Base-by-base conservation (phyloP, 257 asterid species). In the Solanum acaule region DNA sequence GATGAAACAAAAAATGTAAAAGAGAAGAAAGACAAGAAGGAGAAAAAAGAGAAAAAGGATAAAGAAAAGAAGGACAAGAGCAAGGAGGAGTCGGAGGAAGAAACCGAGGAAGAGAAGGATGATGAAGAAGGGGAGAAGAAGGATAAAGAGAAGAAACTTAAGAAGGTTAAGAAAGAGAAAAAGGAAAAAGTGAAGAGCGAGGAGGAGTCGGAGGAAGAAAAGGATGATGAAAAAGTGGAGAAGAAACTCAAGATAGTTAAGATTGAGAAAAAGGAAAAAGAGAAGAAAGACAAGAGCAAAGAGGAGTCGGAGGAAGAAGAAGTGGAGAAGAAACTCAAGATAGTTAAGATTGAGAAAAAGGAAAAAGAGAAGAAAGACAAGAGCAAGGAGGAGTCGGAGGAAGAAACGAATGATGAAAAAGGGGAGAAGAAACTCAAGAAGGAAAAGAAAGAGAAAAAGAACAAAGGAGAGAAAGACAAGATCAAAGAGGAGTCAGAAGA, bases 101-200 rank as follows among this genome's bases (percentile, higher is more conserved):
- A 87, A 18, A 85, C 11, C 34, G 61, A 89, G 90, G 75, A 44
- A 3, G 90, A 88, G 73, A 82, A 85, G 46, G 56, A 88, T 49
- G 90, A 63, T 29, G 89, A 78, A 3, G 7, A 44, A 25, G 67
- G 85, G 70, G 35, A 71, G 87, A 82, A 89, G 78, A 61, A 38
- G n/a, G 33, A n/a, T n/a, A 63, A 63, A 63, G 31, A 23, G 67
- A 59, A 89, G 84, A 63, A 49, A 27, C 86, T 31, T 49, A 22
- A 12, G 29, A 90, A 46, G 90, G 85, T 25, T 85, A 91, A 90
- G 52, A 44, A 27, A 44, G 85, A 25, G 61, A 78, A 78, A 4
- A 77, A 77, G 84, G 44, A 35, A 75, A 75, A 75, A 75, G 82
- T 10, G 16, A 18, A 46, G 23, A 82, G 56, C 25, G 11, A 77